Percentiles rank a stretch among this genome's conserved stretches.
Evolutionary conservation across 805 yeast genomes (phyloP).

Genomic region (Candida saitoana): DNA sequence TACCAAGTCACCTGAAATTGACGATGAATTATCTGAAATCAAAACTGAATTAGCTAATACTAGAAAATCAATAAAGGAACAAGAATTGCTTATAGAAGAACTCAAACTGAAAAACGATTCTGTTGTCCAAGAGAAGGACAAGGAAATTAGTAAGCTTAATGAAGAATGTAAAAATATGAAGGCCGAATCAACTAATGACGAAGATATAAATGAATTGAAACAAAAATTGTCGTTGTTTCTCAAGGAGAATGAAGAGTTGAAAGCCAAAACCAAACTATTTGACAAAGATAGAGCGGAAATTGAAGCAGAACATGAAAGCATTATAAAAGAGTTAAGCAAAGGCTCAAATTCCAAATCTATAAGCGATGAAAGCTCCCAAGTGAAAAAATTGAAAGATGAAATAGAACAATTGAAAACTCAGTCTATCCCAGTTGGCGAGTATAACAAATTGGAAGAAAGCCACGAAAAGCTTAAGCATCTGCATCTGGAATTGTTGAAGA

Average conservation of each 20-base stretch:
- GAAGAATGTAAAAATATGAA: neutral
- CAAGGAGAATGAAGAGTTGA: neutral
- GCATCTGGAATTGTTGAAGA: neutral
- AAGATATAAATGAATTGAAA: neutral
- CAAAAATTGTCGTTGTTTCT: neutral
- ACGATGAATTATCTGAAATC: neutral
- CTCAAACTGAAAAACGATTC: neutral
- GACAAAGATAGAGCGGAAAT: neutral
- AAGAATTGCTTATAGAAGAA: neutral
- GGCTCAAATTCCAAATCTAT: neutral
- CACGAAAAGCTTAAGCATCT: neutral
- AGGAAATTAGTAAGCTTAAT: neutral
- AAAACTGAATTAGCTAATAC: neutral
- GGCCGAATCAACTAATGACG: neutral
- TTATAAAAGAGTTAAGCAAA: slow-evolving; percentile 1
- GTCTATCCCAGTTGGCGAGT: neutral
- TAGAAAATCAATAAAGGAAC: neutral
- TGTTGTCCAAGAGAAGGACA: neutral
- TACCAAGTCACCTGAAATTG: neutral
- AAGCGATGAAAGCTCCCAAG: neutral
- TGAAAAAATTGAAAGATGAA: neutral
- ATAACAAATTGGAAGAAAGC: neutral
- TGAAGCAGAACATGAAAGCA: neutral
- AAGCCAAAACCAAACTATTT: neutral
- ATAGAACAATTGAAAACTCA: slow-evolving; percentile 9